These are phyloP conservation scores for Chlamydomonas applanata DNA, from an alignment of 139 green algal species.

Conservation along the genomic window DNA sequence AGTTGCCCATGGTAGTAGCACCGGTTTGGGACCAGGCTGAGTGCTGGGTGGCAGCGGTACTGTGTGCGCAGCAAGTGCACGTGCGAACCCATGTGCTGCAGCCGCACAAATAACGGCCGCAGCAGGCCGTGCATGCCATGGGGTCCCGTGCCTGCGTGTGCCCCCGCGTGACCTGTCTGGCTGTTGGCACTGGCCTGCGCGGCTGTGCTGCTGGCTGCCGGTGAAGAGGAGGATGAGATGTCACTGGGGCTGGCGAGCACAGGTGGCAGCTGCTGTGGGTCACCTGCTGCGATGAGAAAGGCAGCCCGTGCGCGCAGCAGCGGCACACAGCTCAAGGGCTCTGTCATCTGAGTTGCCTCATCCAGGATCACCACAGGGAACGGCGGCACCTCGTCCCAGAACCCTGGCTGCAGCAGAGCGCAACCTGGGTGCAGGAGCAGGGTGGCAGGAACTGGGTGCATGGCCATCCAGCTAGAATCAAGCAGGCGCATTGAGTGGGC, in stretches of 20 bases:
- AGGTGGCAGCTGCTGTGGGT: constrained; percentile 83
- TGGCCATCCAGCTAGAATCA: too few relatives aligned
- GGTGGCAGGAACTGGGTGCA: too few relatives aligned
- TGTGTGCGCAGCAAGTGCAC: constrained; percentile 57
- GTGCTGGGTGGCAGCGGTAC: constrained; percentile 72
- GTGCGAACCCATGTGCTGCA: constrained; percentile 56
- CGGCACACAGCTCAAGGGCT: constrained; percentile 75
- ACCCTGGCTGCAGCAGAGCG: constrained; percentile 27
- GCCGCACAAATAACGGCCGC: constrained; percentile 77
- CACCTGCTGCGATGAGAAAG: constrained; percentile 77
- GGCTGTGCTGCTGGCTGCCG: background rate
- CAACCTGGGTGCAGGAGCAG: background rate
- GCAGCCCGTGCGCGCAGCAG: constrained; percentile 54
- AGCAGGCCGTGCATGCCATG: constrained; percentile 49
- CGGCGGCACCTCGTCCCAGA: constrained; percentile 27
- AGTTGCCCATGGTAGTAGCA: constrained; percentile 75
- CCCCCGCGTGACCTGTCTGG: too few relatives aligned
- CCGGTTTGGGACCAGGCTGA: constrained; percentile 69
- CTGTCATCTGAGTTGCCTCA: constrained; percentile 81
- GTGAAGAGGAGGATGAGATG: background rate
- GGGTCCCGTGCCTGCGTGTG: too few relatives aligned
- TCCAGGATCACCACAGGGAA: constrained; percentile 84
- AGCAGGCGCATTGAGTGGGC: too few relatives aligned
- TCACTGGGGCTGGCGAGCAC: constrained; percentile 62
- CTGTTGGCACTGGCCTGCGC: background rate